Conservation (phyloP, 2,329 filamentous ascomycete genomes). For the Elsinoe batatas region DNA sequence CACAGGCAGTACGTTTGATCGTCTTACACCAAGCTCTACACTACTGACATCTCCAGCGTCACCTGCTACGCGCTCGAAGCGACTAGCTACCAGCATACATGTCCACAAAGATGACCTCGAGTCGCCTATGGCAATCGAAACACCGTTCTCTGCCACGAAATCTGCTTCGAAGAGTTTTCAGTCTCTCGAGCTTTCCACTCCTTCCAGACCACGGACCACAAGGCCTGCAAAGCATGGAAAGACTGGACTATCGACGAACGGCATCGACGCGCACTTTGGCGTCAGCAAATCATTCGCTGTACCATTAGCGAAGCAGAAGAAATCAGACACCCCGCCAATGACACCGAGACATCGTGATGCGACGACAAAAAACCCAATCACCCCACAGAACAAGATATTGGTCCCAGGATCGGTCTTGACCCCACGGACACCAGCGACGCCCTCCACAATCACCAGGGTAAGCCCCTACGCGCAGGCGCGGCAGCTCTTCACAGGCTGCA, state of each 20-base stretch:
- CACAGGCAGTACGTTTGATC: constrained; percentile 19
- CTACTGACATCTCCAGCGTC: background rate
- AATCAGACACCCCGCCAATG: constrained; percentile 43
- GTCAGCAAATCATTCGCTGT: constrained; percentile 27
- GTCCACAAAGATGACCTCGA: constrained; percentile 58
- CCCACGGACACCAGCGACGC: constrained; percentile 68
- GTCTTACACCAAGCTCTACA: constrained; percentile 28
- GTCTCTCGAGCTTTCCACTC: constrained; percentile 15
- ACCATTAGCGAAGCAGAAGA: constrained; percentile 28
- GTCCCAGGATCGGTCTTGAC: constrained; percentile 65
- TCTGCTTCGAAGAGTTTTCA: constrained; percentile 35
- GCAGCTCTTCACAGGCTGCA: constrained; percentile 74
- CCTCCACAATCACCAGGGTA: constrained; percentile 47
- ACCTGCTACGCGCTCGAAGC: constrained; percentile 26
- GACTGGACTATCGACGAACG: constrained; percentile 34
- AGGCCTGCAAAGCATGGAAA: constrained; percentile 40
- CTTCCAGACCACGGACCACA: background rate
- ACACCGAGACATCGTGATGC: constrained; percentile 74
- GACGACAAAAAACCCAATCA: constrained; percentile 57
- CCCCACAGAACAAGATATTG: constrained; percentile 75
- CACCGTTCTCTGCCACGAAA: constrained; percentile 18
- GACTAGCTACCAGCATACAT: constrained; percentile 33
- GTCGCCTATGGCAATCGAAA: constrained; percentile 42
- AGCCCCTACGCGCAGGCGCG: constrained; percentile 82
- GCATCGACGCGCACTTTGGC: constrained; percentile 37